Percentiles rank a stretch among this genome's conserved stretches.
phyloP scores from a whole-genome alignment of 352 stramenopile genomes.

The Pythium scleroteichum region DNA sequence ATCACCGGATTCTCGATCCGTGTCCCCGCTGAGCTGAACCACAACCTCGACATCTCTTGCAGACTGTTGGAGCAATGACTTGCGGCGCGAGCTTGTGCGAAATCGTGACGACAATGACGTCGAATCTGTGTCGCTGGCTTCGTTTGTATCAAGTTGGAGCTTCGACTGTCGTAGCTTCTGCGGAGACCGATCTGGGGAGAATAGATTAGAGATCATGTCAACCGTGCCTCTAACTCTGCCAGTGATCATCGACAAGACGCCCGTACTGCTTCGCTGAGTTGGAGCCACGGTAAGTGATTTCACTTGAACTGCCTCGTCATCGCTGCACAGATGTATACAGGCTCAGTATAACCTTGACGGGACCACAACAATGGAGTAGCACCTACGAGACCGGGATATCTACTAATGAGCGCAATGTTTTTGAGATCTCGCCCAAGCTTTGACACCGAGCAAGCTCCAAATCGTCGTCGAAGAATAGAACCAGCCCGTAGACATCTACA shows the following conservation, averaged over 20 bases:
- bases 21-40: slow-evolving; percentile 23
- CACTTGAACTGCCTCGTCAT: slow-evolving; percentile 9
- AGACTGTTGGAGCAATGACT: slow-evolving; percentile 24
- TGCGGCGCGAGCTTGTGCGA: slow-evolving; percentile 22
- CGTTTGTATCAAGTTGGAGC: slow-evolving; percentile 10
- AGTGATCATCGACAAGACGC: slow-evolving; percentile 26
- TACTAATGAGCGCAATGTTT: slow-evolving; percentile 36
- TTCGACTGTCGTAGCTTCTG: slow-evolving; percentile 22
- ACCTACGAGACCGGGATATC: slow-evolving; percentile 42
- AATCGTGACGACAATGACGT: slow-evolving; percentile 22
- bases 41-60: slow-evolving; percentile 24
- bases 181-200: slow-evolving; percentile 26
- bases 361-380: not conserved
- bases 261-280: slow-evolving; percentile 22
- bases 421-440: slow-evolving; percentile 51
- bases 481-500: slow-evolving; percentile 57
- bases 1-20: not conserved
- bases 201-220: slow-evolving; percentile 30
- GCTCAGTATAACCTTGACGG: too few species aligned
- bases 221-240: slow-evolving; percentile 32
- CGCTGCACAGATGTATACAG: slow-evolving; percentile 6
- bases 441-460: slow-evolving; percentile 63
- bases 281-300: slow-evolving; percentile 2
- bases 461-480: slow-evolving; percentile 69
- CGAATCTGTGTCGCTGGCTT: slow-evolving; percentile 17